A percentile compares a stretch with the other conserved stretches of the same genome.
Evolutionary conservation across 768 basidiomycete species (phyloP).

Genomic region (Rhodotorula sphaerocarpa): DNA sequence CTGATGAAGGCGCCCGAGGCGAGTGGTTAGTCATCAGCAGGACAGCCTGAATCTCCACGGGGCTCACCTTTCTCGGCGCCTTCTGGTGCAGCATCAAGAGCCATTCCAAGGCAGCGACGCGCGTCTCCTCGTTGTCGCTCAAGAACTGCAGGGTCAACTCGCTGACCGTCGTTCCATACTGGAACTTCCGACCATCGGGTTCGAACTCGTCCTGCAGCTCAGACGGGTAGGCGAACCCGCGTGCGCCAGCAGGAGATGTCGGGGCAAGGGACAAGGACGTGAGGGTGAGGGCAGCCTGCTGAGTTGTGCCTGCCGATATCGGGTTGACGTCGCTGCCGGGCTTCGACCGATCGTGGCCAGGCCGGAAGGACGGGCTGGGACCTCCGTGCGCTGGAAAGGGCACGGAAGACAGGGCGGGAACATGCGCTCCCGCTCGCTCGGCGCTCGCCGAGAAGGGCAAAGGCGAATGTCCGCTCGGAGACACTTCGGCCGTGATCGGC

Average conservation of each 20-base stretch:
- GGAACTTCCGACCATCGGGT: slow-evolving; percentile 63
- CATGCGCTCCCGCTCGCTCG: slow-evolving; percentile 12
- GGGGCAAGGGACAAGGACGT: not conserved
- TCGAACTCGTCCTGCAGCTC: slow-evolving; percentile 34
- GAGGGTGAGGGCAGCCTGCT: not conserved
- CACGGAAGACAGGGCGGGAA: slow-evolving; percentile 12
- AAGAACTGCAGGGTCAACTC: slow-evolving; percentile 86
- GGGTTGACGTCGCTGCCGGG: slow-evolving; percentile 17
- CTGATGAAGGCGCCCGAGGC: slow-evolving; percentile 47
- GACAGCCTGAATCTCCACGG: not conserved
- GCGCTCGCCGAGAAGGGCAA: not conserved
- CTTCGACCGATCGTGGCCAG: slow-evolving; percentile 26
- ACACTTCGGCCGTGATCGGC: not conserved
- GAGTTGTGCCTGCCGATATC: not conserved
- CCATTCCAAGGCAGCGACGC: slow-evolving; percentile 94
- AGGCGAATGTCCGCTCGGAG: not conserved
- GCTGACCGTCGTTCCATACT: slow-evolving; percentile 86
- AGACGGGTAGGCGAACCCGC: not conserved
- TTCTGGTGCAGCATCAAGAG: slow-evolving; percentile 97
- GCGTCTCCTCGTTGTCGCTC: slow-evolving; percentile 92
- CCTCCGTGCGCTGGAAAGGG: too few species aligned
- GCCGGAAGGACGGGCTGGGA: too few species aligned
- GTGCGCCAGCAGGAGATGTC: not conserved
- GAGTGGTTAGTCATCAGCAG: too few species aligned
- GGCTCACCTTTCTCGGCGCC: slow-evolving; percentile 76